A percentile compares a stretch with the other conserved stretches of the same genome.
Conservation (phyloP, 805 yeast species). For the Ascoidea tarda region DNA sequence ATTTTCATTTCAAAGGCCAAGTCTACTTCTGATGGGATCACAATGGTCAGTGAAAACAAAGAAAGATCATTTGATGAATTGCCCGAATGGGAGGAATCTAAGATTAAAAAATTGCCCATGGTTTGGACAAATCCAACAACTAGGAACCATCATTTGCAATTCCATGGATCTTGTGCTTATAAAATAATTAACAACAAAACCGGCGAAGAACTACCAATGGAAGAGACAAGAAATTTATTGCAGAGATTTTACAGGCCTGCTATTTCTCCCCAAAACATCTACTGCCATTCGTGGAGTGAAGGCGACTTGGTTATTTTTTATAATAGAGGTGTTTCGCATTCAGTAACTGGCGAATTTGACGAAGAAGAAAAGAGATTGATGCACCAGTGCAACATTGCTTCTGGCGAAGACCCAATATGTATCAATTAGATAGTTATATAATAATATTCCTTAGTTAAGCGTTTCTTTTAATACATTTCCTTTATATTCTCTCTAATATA, state of each 20-base stretch:
- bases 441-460: too few relatives aligned
- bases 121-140: conserved; percentile 92
- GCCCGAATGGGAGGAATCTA: conserved; percentile 74
- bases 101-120: conserved; percentile 66
- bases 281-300: conserved; percentile 70
- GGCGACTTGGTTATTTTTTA: conserved; percentile 82
- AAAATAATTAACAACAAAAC: conserved; percentile 37
- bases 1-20: conserved; percentile 68
- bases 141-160: conserved; percentile 68
- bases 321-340: conserved; percentile 86
- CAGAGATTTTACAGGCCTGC: conserved; percentile 78
- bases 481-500: too few relatives aligned
- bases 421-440: background rate
- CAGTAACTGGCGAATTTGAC: conserved; percentile 81
- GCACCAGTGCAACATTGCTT: conserved; percentile 91
- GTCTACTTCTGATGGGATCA: conserved; percentile 77
- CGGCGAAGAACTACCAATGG: conserved; percentile 49
- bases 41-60: conserved; percentile 71
- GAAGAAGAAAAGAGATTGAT: conserved; percentile 68
- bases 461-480: too few relatives aligned
- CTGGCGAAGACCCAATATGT: conserved; percentile 52
- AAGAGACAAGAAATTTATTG: conserved; percentile 56
- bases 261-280: conserved; percentile 56
- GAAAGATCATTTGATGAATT: conserved; percentile 53
- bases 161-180: conserved; percentile 78